Base-by-base conservation (phyloP, 202 grass and related monocot species). In the Zizania palustris region DNA sequence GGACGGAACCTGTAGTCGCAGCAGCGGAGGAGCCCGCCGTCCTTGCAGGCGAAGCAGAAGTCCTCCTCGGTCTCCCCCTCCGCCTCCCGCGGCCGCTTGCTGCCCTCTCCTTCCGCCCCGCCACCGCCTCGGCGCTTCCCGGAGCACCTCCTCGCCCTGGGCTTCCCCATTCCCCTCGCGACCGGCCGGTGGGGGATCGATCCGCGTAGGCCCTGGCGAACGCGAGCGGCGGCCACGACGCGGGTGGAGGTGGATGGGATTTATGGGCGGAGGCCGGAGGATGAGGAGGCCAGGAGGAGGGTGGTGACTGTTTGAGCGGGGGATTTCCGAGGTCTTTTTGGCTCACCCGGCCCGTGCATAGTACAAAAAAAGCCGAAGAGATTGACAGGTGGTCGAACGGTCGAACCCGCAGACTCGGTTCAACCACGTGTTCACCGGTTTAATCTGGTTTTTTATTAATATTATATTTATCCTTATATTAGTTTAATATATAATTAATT, bases 41-140 rank as follows among this genome's bases (percentile, higher is more conserved):
- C 95, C 82, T 98, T 98, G 85, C 95, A 98, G 49, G 13, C 61
- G 80, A 98, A 98, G 83, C 95, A 98, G 44, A 59, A 78, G 60
- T 97, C 91, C 65, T 90, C 85, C 34, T 75, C 88, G 3, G 56
- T 48, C 55, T 80, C 82, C 48, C 71, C 84, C 54, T n/a, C n/a
- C n/a, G n/a, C n/a, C n/a, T 68, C 18, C 51, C 44, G 73, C 60
- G 1, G 85, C n/a, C 74, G 85, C 62, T 79, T 82, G 66, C 50
- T 8, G 0, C 16, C 4, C 44, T 0, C 64, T 5, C 64, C 57
- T 8, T 8, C 10, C 53, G 4, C n/a, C 5, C 11, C 75, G 36
- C 28, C 45, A 0, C 61, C 73, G 40, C 44, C 9, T 2, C 54
- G 40, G 74, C 28, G 40, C 63, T 46, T 63, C 60, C 8, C 21